Evolutionary conservation across 2,329 filamentous ascomycete genomes (phyloP).

Genomic region (Ploettnerulaceae sp.): DNA sequence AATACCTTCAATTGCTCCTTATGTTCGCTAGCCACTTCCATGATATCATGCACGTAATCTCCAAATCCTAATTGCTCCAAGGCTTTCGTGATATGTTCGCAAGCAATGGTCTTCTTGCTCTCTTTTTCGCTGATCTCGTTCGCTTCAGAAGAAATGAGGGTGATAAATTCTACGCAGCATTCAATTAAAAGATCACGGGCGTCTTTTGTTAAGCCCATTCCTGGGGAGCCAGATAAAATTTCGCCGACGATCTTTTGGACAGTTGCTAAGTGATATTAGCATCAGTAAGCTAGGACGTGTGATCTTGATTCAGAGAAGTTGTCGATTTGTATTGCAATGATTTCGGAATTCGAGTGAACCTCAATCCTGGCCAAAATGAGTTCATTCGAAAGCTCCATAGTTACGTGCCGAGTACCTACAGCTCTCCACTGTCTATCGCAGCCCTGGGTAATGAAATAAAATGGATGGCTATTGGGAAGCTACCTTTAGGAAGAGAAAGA

Average conservation of each 20-base stretch:
- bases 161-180: constrained; percentile 99
- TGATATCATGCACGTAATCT: constrained; percentile 84
- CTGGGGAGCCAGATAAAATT: constrained; percentile 72
- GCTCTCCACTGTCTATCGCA: too few relatives aligned
- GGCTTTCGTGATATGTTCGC: constrained; percentile 94
- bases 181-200: constrained; percentile 93
- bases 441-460: too few relatives aligned
- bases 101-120: constrained; percentile 98
- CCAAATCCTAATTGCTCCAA: constrained; percentile 88
- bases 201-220: constrained; percentile 88
- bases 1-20: constrained; percentile 81
- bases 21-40: constrained; percentile 83
- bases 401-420: too few relatives aligned
- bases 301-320: background rate
- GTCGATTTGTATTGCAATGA: background rate
- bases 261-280: constrained; percentile 44
- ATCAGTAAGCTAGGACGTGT: background rate
- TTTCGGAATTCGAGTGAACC: too few relatives aligned
- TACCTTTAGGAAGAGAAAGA: constrained; percentile 61
- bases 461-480: background rate
- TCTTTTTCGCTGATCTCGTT: constrained; percentile 99
- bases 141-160: constrained; percentile 94
- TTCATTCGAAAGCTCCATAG: too few relatives aligned
- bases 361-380: too few relatives aligned
- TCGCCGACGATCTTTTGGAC: constrained; percentile 89